Conservation (phyloP, 1,284 basidiomycete species). For the Cutaneotrichosporon cutaneum region DNA sequence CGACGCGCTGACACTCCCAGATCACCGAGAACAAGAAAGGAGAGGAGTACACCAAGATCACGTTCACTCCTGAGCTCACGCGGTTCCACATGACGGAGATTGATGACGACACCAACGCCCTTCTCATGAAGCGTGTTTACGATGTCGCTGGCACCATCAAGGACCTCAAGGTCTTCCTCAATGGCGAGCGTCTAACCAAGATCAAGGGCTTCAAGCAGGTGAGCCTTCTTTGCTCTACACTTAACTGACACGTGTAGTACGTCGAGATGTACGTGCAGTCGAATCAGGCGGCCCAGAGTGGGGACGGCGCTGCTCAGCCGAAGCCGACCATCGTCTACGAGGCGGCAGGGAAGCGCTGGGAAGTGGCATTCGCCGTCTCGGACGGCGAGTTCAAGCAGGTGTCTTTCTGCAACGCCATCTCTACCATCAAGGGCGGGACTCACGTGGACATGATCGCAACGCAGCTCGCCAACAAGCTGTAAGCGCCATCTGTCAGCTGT, state of each 20-base stretch:
- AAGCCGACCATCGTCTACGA: conserved; percentile 86
- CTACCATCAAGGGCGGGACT: conserved; percentile 94
- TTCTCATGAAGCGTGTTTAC: conserved; percentile 93
- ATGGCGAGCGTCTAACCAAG: conserved; percentile 81
- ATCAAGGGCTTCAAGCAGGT: conserved; percentile 91
- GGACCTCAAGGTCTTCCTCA: conserved; percentile 89
- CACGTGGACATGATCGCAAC: conserved; percentile 87
- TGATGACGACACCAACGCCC: conserved; percentile 84
- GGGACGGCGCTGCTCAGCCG: conserved; percentile 63
- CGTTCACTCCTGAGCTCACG: conserved; percentile 87
- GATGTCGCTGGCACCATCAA: conserved; percentile 95
- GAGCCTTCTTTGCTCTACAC: conserved; percentile 12
- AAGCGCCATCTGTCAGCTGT: conserved; percentile 10
- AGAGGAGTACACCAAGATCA: conserved; percentile 92
- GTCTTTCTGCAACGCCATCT: conserved; percentile 97
- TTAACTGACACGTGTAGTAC: conserved; percentile 57
- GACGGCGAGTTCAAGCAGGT: conserved; percentile 85
- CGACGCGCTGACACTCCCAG: conserved; percentile 30
- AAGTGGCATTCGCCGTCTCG: conserved; percentile 91
- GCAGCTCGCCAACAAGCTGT: conserved; percentile 80
- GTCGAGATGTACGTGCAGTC: conserved; percentile 88
- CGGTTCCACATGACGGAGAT: conserved; percentile 92
- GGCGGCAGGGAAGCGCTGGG: conserved; percentile 76
- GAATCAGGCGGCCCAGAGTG: conserved; percentile 60
- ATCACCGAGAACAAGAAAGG: conserved; percentile 84